Evolutionary conservation across 768 basidiomycete species (phyloP), one percentile per base, ranked within the genome.

Genomic region (Gyrodon lividus): DNA sequence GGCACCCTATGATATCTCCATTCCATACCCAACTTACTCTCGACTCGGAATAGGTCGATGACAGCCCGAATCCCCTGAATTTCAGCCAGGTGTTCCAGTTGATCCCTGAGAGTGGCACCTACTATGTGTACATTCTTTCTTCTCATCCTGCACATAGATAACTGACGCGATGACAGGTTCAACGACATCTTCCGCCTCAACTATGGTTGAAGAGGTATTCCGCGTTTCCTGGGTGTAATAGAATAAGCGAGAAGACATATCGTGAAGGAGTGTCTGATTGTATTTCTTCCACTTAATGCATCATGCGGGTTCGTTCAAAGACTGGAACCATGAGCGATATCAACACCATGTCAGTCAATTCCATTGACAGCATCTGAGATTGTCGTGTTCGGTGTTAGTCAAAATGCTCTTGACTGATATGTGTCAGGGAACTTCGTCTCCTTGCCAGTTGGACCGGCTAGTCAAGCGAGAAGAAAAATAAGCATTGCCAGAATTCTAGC

Each of bases 31-130:
- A 41, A 41, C 54, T 52, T 5, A 58, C 39, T 26, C 42, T 40
- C 20, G 23, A 30, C 6, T n/a, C 17, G 44, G 44, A 47, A 30
- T 58, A 92, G 91, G 83, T 98, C 58, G 95, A 98, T 60, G 91
- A 89, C 55, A 77, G 76, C 56, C 38, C 71, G 51, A 89, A 89
- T 59, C 83, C 91, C n/a, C 74, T 99, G 50, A 84, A 83, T 62
- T 99, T 91, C 77, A 90, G 86, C 58, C 97, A 99, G 72, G 76
- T 84, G 56, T 99, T 99, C 83, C 92, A 96, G 59, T 83, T 99
- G 51, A 78, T 90, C 47, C 86, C 82, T 23, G 90, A 95, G 2
- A 81, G 76, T 5, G 60, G 57, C 17, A 81, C 81, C 58, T 95
- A 87, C 77, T 98, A 86, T 66, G 89, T 98, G 93, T 94, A 71